phyloP scores from a whole-genome alignment of 805 yeast species.

The Saccharomycopsis guyanensis region DNA sequence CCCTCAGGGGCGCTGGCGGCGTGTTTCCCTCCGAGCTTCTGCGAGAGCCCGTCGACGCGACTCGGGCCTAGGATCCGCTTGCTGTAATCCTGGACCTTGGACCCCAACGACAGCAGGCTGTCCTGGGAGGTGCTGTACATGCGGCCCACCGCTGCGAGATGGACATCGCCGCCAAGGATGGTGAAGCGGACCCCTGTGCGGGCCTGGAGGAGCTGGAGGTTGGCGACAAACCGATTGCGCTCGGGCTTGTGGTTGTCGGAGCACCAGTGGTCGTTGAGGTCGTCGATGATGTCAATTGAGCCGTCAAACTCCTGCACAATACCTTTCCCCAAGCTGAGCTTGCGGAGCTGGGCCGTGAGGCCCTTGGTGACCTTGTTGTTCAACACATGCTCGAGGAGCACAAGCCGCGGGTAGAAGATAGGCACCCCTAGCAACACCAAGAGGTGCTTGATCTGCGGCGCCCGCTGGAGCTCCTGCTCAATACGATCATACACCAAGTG shows the following conservation, averaged over 20 bases:
- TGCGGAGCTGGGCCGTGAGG: slow-evolving; percentile 1
- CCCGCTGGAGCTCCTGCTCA: slow-evolving; percentile 43
- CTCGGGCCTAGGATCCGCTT: too few relatives aligned
- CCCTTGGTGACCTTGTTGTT: slow-evolving; percentile 28
- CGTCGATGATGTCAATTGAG: slow-evolving; percentile 82
- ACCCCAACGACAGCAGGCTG: too few relatives aligned
- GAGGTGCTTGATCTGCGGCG: slow-evolving; percentile 62
- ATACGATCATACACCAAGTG: slow-evolving; percentile 52
- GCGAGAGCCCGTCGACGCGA: background rate
- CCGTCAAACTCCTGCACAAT: slow-evolving; percentile 88
- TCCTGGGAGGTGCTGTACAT: slow-evolving; percentile 39
- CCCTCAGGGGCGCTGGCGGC: slow-evolving; percentile 33
- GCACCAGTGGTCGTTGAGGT: slow-evolving; percentile 96
- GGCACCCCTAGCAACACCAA: slow-evolving; percentile 89
- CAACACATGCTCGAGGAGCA: slow-evolving; percentile 76
- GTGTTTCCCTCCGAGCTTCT: slow-evolving; percentile 22
- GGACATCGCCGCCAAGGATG: slow-evolving; percentile 89
- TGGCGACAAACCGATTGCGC: slow-evolving; percentile 60
- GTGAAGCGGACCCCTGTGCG: slow-evolving; percentile 64
- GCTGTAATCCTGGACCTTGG: too few relatives aligned
- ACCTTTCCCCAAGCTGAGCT: slow-evolving; percentile 45
- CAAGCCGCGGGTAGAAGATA: slow-evolving; percentile 87
- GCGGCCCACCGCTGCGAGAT: slow-evolving; percentile 76
- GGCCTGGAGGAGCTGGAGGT: slow-evolving; percentile 60
- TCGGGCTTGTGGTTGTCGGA: slow-evolving; percentile 79